phyloP scores from a whole-genome alignment of 1,139 yeast genomes.

The Debaryomycetaceae sp. region DNA sequence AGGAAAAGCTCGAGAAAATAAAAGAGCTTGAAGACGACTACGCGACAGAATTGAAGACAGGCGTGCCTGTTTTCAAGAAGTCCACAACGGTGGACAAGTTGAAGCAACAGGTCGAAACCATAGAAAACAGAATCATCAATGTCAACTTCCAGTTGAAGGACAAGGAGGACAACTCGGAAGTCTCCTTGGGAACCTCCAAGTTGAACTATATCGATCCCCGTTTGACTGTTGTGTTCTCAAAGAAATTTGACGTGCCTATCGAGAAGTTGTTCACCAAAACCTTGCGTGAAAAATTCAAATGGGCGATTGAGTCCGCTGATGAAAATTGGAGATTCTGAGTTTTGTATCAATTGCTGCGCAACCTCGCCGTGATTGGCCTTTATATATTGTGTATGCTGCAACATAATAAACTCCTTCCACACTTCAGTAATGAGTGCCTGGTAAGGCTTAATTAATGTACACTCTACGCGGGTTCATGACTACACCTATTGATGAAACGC shows the following conservation, averaged over 20 bases:
- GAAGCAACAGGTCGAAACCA: conserved; percentile 64
- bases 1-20: conserved; percentile 56
- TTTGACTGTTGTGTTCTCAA: conserved; percentile 83
- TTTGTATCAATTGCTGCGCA: too few species aligned
- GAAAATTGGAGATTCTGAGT: conserved; percentile 79
- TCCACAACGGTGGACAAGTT: conserved; percentile 66
- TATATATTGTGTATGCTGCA: too few species aligned
- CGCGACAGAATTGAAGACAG: conserved; percentile 57
- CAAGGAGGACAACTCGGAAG: conserved; percentile 91
- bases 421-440: background rate
- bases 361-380: too few species aligned
- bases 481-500: background rate
- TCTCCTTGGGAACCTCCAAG: conserved; percentile 89
- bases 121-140: conserved; percentile 68
- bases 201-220: conserved; percentile 95
- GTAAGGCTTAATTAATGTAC: background rate
- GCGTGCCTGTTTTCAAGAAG: conserved; percentile 55
- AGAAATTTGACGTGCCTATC: conserved; percentile 82
- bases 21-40: conserved; percentile 55
- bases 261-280: conserved; percentile 91
- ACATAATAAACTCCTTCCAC: too few species aligned
- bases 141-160: conserved; percentile 78
- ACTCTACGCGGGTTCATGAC: background rate
- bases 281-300: conserved; percentile 82
- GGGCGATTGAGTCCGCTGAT: conserved; percentile 94